Conservation (phyloP, 495 filamentous ascomycete genomes). For the Chlorociboria aeruginascens region DNA sequence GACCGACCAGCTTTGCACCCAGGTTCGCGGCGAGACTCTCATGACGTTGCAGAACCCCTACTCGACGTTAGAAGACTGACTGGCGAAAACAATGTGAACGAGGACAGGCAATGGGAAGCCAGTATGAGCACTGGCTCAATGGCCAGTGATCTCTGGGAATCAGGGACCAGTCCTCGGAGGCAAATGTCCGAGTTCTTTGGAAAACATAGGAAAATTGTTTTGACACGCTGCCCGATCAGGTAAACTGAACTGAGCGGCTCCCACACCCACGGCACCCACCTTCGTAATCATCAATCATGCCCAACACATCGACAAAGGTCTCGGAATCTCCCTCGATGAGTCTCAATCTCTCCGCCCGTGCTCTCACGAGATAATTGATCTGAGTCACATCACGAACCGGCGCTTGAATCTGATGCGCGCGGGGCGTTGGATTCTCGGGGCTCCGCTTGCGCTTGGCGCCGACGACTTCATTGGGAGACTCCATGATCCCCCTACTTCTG, state of each 20-base stretch:
- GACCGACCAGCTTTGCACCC: slow-evolving; percentile 70
- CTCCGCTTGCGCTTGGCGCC: slow-evolving; percentile 11
- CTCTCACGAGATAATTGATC: slow-evolving; percentile 64
- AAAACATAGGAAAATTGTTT: no score
- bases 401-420: background rate
- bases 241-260: no score
- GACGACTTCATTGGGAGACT: slow-evolving; percentile 5
- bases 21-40: slow-evolving; percentile 79
- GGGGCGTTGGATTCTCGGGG: background rate
- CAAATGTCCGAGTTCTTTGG: no score
- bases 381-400: slow-evolving; percentile 44
- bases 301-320: slow-evolving; percentile 36
- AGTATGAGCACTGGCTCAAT: background rate
- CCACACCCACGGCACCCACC: no score
- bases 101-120: background rate
- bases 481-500: no score
- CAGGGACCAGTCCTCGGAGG: slow-evolving; percentile 2
- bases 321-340: slow-evolving; percentile 34
- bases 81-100: no score
- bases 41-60: slow-evolving; percentile 66
- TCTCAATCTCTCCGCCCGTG: slow-evolving; percentile 25
- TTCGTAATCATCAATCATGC: slow-evolving; percentile 67
- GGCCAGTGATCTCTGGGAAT: background rate
- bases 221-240: no score
- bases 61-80: no score